phyloP scores from a whole-genome alignment of 2,329 filamentous ascomycete genomes.

The Trichoderma breve region DNA sequence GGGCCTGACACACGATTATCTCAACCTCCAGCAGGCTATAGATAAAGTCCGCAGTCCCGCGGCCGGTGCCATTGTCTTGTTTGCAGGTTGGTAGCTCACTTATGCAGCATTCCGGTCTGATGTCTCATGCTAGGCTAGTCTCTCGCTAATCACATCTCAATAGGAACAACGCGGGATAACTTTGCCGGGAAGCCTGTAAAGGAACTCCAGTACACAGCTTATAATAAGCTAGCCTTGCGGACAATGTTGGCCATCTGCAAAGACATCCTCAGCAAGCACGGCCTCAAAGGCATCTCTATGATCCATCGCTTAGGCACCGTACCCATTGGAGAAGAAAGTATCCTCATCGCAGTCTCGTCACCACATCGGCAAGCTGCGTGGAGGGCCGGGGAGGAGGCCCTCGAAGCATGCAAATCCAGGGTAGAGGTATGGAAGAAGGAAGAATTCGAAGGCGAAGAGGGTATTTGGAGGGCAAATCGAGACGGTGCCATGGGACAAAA shows the following conservation, averaged over 20 bases:
- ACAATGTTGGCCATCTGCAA: conserved; percentile 66
- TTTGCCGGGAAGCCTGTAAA: conserved; percentile 71
- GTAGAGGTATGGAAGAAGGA: conserved; percentile 97
- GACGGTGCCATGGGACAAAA: conserved; percentile 63
- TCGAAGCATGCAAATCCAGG: conserved; percentile 80
- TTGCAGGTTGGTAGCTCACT: conserved; percentile 54
- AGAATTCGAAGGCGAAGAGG: conserved; percentile 75
- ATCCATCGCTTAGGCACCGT: conserved; percentile 82
- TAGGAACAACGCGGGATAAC: conserved; percentile 74
- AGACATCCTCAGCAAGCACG: conserved; percentile 57
- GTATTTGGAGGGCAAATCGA: conserved; percentile 83
- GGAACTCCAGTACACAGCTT: conserved; percentile 73
- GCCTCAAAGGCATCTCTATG: conserved; percentile 71
- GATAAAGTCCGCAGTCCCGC: conserved; percentile 67
- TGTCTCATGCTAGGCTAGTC: not conserved
- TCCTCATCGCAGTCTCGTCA: conserved; percentile 81
- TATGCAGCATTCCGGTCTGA: not conserved
- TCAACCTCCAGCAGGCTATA: conserved; percentile 59
- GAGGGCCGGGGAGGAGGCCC: conserved; percentile 81
- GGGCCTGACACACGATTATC: conserved; percentile 61
- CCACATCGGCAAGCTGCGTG: conserved; percentile 83
- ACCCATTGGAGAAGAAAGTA: conserved; percentile 88
- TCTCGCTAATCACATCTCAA: not conserved
- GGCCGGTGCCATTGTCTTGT: conserved; percentile 74
- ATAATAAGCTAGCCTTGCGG: conserved; percentile 65